Percentiles rank a stretch among this genome's conserved stretches.
phyloP scores from a whole-genome alignment of 495 filamentous ascomycete species.

The Penicillium atrosanguineum region DNA sequence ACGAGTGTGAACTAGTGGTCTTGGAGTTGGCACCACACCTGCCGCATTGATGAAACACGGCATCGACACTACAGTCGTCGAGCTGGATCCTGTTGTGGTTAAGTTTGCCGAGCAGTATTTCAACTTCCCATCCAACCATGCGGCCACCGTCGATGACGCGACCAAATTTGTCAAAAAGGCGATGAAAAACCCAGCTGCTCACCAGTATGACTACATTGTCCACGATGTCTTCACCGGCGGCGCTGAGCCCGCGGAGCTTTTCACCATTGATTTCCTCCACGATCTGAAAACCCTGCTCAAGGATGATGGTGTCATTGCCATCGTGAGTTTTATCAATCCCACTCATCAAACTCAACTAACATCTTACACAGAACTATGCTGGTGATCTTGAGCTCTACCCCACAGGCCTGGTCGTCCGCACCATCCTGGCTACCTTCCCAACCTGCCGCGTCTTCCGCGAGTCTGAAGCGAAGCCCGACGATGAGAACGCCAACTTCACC shows the following conservation, averaged over 20 bases:
- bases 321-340: constrained; percentile 54
- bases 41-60: constrained; percentile 82
- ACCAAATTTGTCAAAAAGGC: constrained; percentile 63
- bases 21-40: constrained; percentile 89
- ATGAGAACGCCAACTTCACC: constrained; percentile 65
- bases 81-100: constrained; percentile 88
- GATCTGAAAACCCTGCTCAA: constrained; percentile 67
- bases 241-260: constrained; percentile 82
- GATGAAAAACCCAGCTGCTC: constrained; percentile 36
- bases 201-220: constrained; percentile 83
- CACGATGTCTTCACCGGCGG: constrained; percentile 99
- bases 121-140: constrained; percentile 72
- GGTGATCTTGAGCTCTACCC: constrained; percentile 77
- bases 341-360: background rate
- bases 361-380: constrained; percentile 78
- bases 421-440: constrained; percentile 70
- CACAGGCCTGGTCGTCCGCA: constrained; percentile 67
- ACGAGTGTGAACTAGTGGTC: constrained; percentile 55
- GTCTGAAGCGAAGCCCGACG: constrained; percentile 44
- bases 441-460: constrained; percentile 84
- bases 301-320: constrained; percentile 80
- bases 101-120: constrained; percentile 82
- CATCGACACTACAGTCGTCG: constrained; percentile 87
- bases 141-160: constrained; percentile 77
- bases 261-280: constrained; percentile 78